These are phyloP conservation scores for Lathyrus oleraceus DNA, from an alignment of 306 rosid genomes.

Conservation along the genomic window DNA sequence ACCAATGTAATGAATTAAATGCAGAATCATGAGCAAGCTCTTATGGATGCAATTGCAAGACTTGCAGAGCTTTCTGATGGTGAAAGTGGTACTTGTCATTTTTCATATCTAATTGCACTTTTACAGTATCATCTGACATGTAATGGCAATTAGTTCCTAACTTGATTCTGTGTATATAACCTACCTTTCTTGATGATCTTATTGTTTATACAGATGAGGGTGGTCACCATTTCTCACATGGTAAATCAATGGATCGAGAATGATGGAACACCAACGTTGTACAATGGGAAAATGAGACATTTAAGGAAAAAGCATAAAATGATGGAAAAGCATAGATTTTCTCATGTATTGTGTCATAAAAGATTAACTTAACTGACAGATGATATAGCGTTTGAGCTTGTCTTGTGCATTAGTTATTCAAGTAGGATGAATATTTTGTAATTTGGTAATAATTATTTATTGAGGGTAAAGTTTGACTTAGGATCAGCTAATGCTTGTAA, in stretches of 20 bases:
- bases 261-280: constrained; percentile 26
- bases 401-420: constrained; percentile 32
- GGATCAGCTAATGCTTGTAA: constrained; percentile 51
- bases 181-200: constrained; percentile 25
- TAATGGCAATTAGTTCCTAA: not conserved
- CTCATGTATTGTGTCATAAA: constrained; percentile 42
- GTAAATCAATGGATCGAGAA: constrained; percentile 55
- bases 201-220: constrained; percentile 55
- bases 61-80: constrained; percentile 79
- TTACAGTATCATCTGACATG: not conserved
- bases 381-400: constrained; percentile 44
- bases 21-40: constrained; percentile 95
- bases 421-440: constrained; percentile 42
- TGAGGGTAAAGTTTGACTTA: constrained; percentile 45
- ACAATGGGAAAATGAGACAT: constrained; percentile 10
- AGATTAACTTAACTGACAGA: constrained; percentile 30
- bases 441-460: constrained; percentile 45
- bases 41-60: constrained; percentile 77
- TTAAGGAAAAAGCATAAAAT: not conserved
- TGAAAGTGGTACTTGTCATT: constrained; percentile 66
- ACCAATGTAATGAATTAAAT: constrained; percentile 12
- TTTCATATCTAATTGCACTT: constrained; percentile 4
- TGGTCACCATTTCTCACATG: constrained; percentile 55
- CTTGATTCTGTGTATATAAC: constrained; percentile 6
- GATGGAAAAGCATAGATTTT: constrained; percentile 31